phyloP scores from a whole-genome alignment of 192 early-diverging fungal species.

The Dissophora globulifera region DNA sequence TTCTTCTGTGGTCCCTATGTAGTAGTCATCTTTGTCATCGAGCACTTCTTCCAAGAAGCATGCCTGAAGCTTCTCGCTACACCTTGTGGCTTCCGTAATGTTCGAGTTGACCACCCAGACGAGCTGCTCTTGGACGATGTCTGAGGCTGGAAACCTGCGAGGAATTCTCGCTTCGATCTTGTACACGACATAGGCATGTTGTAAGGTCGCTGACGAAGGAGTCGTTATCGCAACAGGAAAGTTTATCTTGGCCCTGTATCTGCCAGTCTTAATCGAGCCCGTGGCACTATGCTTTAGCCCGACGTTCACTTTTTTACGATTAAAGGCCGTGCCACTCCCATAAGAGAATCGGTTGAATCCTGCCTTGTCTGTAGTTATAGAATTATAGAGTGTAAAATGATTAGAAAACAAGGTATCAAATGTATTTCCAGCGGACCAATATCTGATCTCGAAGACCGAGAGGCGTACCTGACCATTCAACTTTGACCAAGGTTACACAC shows the following conservation, averaged over 20 bases:
- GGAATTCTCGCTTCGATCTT: conserved; percentile 1
- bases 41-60: background rate
- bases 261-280: background rate
- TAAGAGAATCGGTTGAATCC: background rate
- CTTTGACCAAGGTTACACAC: background rate
- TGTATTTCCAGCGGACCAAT: too few relatives aligned
- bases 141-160: background rate
- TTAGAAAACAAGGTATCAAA: too few relatives aligned
- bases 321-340: background rate
- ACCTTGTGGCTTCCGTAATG: background rate
- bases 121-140: background rate
- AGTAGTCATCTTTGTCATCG: background rate
- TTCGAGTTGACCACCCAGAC: conserved; percentile 7
- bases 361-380: background rate
- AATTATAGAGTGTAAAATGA: background rate
- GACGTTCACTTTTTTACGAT: conserved; percentile 1
- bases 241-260: background rate
- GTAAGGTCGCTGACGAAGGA: background rate
- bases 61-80: background rate
- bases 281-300: background rate
- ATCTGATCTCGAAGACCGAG: too few relatives aligned
- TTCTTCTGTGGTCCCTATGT: too few relatives aligned
- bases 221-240: background rate
- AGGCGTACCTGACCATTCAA: background rate
- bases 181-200: background rate